Evolutionary conservation across 441 rosid genomes (phyloP).

Genomic region (Kokia cookei): DNA sequence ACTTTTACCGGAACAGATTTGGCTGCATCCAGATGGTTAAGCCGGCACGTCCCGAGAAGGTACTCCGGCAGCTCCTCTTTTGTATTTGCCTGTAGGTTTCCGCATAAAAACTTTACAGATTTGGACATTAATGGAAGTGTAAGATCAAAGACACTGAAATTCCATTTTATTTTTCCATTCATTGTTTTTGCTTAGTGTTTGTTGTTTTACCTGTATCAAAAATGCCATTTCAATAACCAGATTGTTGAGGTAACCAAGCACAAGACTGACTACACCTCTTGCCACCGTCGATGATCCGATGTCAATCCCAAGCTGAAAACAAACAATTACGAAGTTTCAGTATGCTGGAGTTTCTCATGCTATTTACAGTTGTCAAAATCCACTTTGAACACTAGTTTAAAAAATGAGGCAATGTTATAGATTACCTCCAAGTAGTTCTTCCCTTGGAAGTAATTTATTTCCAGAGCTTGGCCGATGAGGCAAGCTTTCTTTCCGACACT

Average conservation of each 20-base stretch:
- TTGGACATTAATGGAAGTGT: not conserved
- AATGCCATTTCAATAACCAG: constrained; percentile 96
- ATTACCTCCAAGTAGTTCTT: constrained; percentile 89
- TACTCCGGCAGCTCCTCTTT: constrained; percentile 91
- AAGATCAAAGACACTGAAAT: not conserved
- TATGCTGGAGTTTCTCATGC: not conserved
- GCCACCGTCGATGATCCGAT: constrained; percentile 95
- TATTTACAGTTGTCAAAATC: not conserved
- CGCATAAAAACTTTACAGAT: not conserved
- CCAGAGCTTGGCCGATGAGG: constrained; percentile 92
- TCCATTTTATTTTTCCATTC: not conserved
- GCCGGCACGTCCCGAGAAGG: constrained; percentile 86
- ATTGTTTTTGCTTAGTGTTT: constrained; percentile 9
- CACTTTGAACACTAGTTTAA: not conserved
- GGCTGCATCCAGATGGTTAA: constrained; percentile 81
- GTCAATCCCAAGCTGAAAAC: constrained; percentile 81
- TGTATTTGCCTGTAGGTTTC: constrained; percentile 60
- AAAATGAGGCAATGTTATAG: not conserved
- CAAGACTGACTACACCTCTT: constrained; percentile 94
- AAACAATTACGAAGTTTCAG: not conserved
- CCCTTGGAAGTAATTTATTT: constrained; percentile 83
- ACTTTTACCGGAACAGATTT: constrained; percentile 50
- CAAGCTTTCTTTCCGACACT: constrained; percentile 99
- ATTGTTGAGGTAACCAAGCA: constrained; percentile 93
- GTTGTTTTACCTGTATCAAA: constrained; percentile 64